These are phyloP conservation scores for Leptographium flavum DNA, from an alignment of 2,329 filamentous ascomycete species.

Conservation along the genomic window DNA sequence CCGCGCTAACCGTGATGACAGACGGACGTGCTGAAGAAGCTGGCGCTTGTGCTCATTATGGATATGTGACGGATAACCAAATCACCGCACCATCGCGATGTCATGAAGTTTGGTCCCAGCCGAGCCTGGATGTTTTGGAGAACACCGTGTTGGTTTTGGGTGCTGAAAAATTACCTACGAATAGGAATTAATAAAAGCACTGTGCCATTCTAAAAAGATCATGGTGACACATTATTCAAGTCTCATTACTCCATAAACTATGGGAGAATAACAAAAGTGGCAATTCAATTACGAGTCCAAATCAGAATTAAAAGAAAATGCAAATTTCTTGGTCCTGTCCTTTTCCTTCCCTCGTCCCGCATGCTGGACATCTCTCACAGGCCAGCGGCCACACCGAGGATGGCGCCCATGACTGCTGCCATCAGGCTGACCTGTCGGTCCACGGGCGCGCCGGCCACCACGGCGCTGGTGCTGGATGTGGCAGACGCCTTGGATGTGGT, in stretches of 20 bases:
- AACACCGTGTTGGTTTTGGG: too few species aligned
- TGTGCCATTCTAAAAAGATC: not conserved
- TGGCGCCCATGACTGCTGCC: not conserved
- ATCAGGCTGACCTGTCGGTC: not conserved
- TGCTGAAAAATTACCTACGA: too few species aligned
- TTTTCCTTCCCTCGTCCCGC: not conserved
- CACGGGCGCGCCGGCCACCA: not conserved
- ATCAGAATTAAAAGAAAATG: not conserved
- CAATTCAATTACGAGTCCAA: not conserved
- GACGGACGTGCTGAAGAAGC: slow-evolving; percentile 81
- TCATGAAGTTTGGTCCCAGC: too few species aligned
- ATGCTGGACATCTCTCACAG: not conserved
- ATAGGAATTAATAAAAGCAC: not conserved
- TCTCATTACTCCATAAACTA: not conserved
- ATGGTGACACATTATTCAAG: not conserved
- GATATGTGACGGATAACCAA: slow-evolving; percentile 50
- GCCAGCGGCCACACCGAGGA: not conserved
- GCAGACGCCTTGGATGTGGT: not conserved
- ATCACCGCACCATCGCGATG: too few species aligned
- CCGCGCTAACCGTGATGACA: slow-evolving; percentile 20
- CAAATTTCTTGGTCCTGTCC: not conserved
- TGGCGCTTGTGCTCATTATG: slow-evolving; percentile 70
- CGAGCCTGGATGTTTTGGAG: too few species aligned
- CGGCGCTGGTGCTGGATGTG: not conserved
- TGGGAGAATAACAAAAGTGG: not conserved